phyloP scores from a whole-genome alignment of 1,284 basidiomycete genomes.

The Fistulina hepatica region DNA sequence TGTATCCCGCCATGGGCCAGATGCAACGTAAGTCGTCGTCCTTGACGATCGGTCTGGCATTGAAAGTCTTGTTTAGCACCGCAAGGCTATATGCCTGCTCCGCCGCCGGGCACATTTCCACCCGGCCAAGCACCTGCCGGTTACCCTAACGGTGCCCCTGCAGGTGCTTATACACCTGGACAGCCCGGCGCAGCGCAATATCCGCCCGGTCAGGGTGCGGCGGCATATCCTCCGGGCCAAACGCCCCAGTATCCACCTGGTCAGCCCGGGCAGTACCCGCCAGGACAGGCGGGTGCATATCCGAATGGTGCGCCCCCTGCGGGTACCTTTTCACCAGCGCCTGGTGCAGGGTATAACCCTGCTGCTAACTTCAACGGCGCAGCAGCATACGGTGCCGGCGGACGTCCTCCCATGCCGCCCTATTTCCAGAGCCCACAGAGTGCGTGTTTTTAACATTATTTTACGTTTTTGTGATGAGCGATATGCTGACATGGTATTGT shows the following conservation, averaged over 20 bases:
- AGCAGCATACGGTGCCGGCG: constrained; percentile 74
- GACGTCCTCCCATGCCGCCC: constrained; percentile 73
- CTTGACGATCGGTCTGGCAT: constrained; percentile 6
- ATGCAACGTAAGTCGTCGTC: constrained; percentile 59
- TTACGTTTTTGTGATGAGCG: constrained; percentile 15
- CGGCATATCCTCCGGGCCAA: no score
- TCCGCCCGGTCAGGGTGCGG: no score
- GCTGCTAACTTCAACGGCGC: constrained; percentile 61
- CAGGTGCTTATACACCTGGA: no score
- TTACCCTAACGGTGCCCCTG: no score
- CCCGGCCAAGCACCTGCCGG: no score
- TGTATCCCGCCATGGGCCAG: constrained; percentile 72
- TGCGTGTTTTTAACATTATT: constrained; percentile 34
- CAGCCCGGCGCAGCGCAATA: no score
- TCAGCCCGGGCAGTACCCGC: no score
- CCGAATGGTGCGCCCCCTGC: constrained; percentile 12
- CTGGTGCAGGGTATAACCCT: constrained; percentile 58
- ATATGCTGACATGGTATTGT: constrained; percentile 19
- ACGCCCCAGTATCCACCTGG: no score
- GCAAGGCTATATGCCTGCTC: constrained; percentile 58
- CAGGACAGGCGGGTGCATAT: constrained; percentile 12
- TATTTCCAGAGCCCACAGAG: constrained; percentile 79
- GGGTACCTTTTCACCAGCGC: no score
- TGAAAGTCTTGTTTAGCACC: constrained; percentile 31
- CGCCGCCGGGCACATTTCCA: no score